Conservation (phyloP, 2,329 filamentous ascomycete genomes). For the Pezicula carpinea region DNA sequence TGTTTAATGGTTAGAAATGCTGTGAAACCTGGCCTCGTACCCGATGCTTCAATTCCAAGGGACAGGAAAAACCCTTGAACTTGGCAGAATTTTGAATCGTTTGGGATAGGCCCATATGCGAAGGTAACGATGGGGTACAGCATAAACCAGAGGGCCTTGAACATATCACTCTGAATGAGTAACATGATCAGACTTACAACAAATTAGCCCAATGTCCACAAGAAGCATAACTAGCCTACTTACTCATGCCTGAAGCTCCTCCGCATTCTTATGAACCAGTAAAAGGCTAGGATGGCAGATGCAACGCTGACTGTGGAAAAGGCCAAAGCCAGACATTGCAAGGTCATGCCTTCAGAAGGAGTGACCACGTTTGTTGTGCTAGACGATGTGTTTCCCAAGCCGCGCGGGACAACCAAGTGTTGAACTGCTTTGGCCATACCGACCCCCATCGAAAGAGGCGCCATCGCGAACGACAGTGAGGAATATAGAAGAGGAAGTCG, state of each 20-base stretch:
- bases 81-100: slow-evolving; percentile 57
- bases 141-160: slow-evolving; percentile 65
- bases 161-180: slow-evolving; percentile 66
- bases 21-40: slow-evolving; percentile 28
- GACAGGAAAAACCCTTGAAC: slow-evolving; percentile 63
- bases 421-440: neutral
- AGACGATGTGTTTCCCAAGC: neutral
- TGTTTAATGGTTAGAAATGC: neutral
- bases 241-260: slow-evolving; percentile 71
- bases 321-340: slow-evolving; percentile 30
- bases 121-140: slow-evolving; percentile 59
- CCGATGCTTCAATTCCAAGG: slow-evolving; percentile 61
- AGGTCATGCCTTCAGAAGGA: slow-evolving; percentile 12
- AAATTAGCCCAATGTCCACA: slow-evolving; percentile 10
- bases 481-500: too few species aligned
- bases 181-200: slow-evolving; percentile 63
- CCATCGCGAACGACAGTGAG: neutral
- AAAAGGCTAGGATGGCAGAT: slow-evolving; percentile 52
- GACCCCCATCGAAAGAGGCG: slow-evolving; percentile 1
- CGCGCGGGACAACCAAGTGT: neutral
- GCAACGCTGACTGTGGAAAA: slow-evolving; percentile 50
- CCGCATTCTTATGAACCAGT: slow-evolving; percentile 72
- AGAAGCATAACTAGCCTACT: slow-evolving; percentile 23
- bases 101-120: slow-evolving; percentile 42
- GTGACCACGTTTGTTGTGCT: neutral